Percentiles rank a stretch among this genome's conserved stretches.
These are phyloP conservation scores for Platanthera zijinensis DNA, from an alignment of 106 monocot species.

Conservation along the genomic window DNA sequence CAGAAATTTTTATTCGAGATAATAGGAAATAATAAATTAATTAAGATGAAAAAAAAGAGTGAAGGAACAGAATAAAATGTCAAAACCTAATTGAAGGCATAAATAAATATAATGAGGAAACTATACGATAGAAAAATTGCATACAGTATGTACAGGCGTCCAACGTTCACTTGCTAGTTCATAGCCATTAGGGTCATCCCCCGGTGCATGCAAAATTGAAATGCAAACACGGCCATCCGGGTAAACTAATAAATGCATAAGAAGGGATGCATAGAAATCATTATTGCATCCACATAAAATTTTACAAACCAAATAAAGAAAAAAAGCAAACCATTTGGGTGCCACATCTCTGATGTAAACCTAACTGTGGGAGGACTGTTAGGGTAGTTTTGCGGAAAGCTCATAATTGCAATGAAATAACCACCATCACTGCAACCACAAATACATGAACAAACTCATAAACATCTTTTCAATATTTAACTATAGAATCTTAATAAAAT, in stretches of 20 bases:
- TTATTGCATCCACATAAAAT: neutral
- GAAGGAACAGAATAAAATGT: neutral
- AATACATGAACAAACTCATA: neutral
- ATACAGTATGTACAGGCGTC: constrained; percentile 84
- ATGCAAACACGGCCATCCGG: constrained; percentile 79
- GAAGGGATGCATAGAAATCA: no score
- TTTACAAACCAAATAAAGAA: neutral
- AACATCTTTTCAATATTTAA: no score
- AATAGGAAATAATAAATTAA: no score
- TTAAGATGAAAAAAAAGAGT: neutral
- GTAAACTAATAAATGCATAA: constrained; percentile 16
- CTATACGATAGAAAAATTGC: neutral
- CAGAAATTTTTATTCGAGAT: no score
- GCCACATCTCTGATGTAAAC: constrained; percentile 72
- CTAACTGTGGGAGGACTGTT: constrained; percentile 55
- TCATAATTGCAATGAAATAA: constrained; percentile 39
- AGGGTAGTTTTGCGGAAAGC: constrained; percentile 56
- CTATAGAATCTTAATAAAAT: no score
- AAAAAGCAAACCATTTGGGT: constrained; percentile 50
- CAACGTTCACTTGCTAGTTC: constrained; percentile 88
- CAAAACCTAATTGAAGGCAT: neutral
- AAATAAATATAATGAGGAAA: neutral
- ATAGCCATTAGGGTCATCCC: constrained; percentile 79
- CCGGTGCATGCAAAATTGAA: constrained; percentile 81
- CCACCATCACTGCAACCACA: constrained; percentile 2